Conservation (phyloP, 495 filamentous ascomycete genomes). For the Cenococcum geophilum region DNA sequence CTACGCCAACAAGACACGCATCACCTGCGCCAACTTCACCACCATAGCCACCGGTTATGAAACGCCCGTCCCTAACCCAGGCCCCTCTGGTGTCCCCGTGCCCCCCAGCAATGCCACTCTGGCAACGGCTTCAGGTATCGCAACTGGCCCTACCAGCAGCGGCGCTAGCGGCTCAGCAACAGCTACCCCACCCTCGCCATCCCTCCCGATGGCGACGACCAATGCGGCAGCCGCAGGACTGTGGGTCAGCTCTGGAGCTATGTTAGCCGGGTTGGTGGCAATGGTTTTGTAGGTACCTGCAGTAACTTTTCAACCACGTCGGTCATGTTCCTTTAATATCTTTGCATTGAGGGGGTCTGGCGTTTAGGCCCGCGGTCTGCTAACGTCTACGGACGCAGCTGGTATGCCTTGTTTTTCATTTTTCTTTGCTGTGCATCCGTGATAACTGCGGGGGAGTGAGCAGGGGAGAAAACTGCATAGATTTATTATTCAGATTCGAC, state of each 20-base stretch:
- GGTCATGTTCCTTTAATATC: not conserved
- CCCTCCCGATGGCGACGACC: not conserved
- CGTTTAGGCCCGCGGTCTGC: not conserved
- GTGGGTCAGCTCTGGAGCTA: not conserved
- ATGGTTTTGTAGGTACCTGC: constrained; percentile 1
- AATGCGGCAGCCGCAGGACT: not conserved
- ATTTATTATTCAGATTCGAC: too few relatives aligned
- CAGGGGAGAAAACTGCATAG: too few relatives aligned
- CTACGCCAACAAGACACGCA: constrained; percentile 60
- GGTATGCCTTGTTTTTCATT: not conserved
- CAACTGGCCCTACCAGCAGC: not conserved
- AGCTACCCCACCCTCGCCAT: not conserved
- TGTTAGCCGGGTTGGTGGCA: not conserved
- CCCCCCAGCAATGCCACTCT: not conserved
- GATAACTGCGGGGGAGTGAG: too few relatives aligned
- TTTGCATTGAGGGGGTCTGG: not conserved
- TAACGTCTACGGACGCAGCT: not conserved
- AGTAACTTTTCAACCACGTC: not conserved
- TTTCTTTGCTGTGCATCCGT: not conserved
- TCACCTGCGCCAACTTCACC: constrained; percentile 66
- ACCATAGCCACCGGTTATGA: constrained; percentile 4
- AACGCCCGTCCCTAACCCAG: not conserved
- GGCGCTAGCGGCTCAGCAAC: not conserved
- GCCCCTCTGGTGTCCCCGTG: not conserved
- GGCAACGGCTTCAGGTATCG: not conserved